Evolutionary conservation across 345 rosid species (phyloP), one percentile per base, ranked within the genome.

Genomic region (Angophora floribunda): DNA sequence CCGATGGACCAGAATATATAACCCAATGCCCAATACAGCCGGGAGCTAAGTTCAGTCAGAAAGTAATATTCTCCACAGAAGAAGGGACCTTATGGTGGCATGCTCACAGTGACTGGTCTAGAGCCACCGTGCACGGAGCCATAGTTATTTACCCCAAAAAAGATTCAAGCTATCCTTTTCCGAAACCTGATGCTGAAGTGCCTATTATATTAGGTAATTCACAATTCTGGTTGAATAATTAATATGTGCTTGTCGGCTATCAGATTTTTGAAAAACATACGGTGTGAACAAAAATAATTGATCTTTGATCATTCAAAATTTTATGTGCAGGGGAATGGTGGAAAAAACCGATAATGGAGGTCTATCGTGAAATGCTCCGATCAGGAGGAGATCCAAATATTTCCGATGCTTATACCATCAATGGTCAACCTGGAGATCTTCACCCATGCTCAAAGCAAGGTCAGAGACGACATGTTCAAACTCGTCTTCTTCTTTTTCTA

Each of bases 341-440:
- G 94, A 93, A 89, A 80, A 32, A 78, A 49, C 92, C 91, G 26
- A 85, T 93, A 41, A 19, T 13, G 32, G 88, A 89, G 84, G 89
- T 92, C 12, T 88, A 82, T 41, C 22, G 92, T 36, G 89, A 75
- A 19, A 85, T 89, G 75, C 14, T 59, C 13, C 36, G 15, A 24
- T 28, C 85, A 21, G 95, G 95, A 87, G 90, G 89, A 9, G 88
- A 87, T 26, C 91, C 92, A 15, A 87, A 91, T 51, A 36, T 85
- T 32, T 92, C 94, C 88, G 61, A 91, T 92, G 89, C 89, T 24
- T 88, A 45, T 65, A 26, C 86, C 14, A 88, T 88, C 26, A 93
- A 93, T 86, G 95, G 94, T n/a, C 94, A 92, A 61, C 95, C 94
- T 41, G 95, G 95, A 14, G 93, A 91, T 79, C 32, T 89, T 10